Conservation (phyloP, 768 basidiomycete species). For the Boletus patriciae region DNA sequence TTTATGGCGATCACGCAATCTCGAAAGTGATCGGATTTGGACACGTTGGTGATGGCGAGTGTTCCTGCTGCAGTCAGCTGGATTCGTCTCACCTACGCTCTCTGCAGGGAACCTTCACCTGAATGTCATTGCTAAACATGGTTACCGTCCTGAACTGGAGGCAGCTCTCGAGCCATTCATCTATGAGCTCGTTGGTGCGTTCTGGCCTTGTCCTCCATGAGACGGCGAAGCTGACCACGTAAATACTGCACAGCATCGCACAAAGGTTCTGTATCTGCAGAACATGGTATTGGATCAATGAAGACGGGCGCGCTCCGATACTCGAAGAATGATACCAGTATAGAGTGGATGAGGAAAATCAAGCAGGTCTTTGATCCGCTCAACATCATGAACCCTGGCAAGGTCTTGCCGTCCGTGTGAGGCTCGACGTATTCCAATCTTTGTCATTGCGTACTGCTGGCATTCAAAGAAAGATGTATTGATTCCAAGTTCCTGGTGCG, state of each 20-base stretch:
- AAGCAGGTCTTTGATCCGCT: conserved; percentile 87
- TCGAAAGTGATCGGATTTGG: conserved; percentile 91
- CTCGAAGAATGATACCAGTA: conserved; percentile 76
- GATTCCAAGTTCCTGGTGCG: no score
- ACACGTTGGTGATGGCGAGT: conserved; percentile 92
- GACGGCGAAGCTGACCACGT: background rate
- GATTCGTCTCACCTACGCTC: background rate
- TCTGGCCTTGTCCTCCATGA: background rate
- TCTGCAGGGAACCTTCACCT: conserved; percentile 85
- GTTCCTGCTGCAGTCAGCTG: background rate
- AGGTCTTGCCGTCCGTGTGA: conserved; percentile 50
- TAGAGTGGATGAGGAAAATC: conserved; percentile 87
- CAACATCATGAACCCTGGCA: conserved; percentile 92
- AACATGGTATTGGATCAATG: conserved; percentile 96
- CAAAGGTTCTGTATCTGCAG: conserved; percentile 92
- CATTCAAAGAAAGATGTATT: background rate
- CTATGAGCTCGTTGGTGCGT: conserved; percentile 83
- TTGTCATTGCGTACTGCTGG: background rate
- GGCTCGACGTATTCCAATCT: background rate
- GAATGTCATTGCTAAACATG: conserved; percentile 75
- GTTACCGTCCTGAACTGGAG: conserved; percentile 82
- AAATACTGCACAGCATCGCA: conserved; percentile 52
- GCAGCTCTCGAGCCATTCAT: conserved; percentile 91
- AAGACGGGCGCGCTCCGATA: conserved; percentile 89
- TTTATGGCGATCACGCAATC: conserved; percentile 71